Conservation (phyloP, 345 rosid species). For the Acer negundo region DNA sequence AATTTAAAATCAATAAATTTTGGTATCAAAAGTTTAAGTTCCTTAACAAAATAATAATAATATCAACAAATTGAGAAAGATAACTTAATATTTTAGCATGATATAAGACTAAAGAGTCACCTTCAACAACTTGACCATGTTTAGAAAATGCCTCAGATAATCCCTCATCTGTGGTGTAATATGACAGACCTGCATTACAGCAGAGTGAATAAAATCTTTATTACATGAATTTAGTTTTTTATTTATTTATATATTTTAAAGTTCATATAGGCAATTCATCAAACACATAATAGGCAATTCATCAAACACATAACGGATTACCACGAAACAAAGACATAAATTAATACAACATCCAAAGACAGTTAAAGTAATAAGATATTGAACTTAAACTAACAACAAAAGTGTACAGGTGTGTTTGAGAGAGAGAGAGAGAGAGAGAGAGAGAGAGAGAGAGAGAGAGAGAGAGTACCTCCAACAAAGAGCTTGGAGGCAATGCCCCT, state of each 20-base stretch:
- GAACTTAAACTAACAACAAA: neutral
- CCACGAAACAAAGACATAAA: neutral
- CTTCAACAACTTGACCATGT: slow-evolving; percentile 90
- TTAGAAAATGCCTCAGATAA: slow-evolving; percentile 72
- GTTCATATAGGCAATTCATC: neutral
- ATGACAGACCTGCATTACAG: slow-evolving; percentile 61
- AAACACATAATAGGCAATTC: slow-evolving; percentile 3
- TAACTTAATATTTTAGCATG: neutral
- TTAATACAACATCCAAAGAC: neutral
- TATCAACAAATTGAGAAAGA: neutral
- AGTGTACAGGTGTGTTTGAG: neutral
- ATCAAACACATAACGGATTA: slow-evolving; percentile 5
- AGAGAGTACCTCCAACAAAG: slow-evolving; percentile 64
- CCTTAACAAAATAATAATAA: too few species aligned
- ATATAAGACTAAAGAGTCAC: slow-evolving; percentile 28
- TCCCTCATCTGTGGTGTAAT: slow-evolving; percentile 64
- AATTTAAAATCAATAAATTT: neutral
- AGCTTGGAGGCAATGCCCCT: slow-evolving; percentile 77
- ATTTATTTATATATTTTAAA: too few species aligned
- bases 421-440: too few species aligned
- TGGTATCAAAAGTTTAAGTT: neutral
- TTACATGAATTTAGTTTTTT: too few species aligned
- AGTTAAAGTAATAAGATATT: neutral
- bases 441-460: neutral
- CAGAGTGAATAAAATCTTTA: neutral